Percentiles rank a stretch among this genome's conserved stretches.
These are phyloP conservation scores for Yamadazyma sp. DNA, from an alignment of 805 yeast species.

Conservation along the genomic window DNA sequence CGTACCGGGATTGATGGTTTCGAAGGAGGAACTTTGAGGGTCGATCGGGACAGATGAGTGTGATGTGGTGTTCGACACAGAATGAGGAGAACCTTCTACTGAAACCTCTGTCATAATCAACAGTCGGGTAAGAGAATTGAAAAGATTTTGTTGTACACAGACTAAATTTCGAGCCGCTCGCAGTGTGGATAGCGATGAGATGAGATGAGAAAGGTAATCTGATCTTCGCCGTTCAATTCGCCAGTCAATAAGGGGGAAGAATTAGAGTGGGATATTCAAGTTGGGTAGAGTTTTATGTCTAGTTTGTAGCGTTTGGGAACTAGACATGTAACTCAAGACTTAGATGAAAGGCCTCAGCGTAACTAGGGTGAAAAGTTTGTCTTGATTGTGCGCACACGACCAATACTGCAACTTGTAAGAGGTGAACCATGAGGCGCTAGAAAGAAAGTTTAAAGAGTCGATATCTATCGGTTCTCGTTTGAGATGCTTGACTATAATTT, in stretches of 20 bases:
- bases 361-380: conserved; percentile 1
- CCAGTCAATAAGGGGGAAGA: too few relatives aligned
- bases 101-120: conserved; percentile 5
- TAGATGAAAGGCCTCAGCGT: too few relatives aligned
- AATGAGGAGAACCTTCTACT: not conserved
- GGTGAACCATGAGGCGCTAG: too few relatives aligned
- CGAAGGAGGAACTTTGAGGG: conserved; percentile 2
- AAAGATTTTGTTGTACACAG: conserved; percentile 7
- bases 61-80: not conserved
- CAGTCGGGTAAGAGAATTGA: conserved; percentile 1
- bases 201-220: conserved; percentile 8
- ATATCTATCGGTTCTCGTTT: too few relatives aligned
- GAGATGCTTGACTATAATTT: too few relatives aligned
- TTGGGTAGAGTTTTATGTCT: not conserved
- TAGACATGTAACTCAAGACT: too few relatives aligned
- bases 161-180: conserved; percentile 13
- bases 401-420: too few relatives aligned
- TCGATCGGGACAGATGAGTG: too few relatives aligned
- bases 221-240: too few relatives aligned
- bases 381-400: conserved; percentile 5
- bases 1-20: not conserved
- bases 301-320: too few relatives aligned
- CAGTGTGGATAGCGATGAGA: conserved; percentile 13
- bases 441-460: too few relatives aligned
- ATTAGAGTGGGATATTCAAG: too few relatives aligned